A percentile compares a stretch with the other conserved stretches of the same genome.
These are phyloP conservation scores for Tetrapisispora phaffii DNA, from an alignment of 805 yeast species.

Conservation along the genomic window DNA sequence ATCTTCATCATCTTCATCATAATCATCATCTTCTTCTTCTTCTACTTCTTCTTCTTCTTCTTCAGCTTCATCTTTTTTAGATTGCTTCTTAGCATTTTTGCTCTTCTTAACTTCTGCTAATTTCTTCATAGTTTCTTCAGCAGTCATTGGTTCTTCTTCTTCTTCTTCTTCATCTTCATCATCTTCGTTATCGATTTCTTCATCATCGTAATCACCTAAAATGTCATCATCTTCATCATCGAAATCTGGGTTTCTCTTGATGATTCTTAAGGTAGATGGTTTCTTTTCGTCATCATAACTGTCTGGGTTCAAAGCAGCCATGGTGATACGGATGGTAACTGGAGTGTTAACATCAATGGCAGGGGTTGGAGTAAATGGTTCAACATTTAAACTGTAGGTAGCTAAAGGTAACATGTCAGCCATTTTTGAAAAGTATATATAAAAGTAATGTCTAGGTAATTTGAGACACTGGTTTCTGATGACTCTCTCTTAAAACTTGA, in stretches of 20 bases:
- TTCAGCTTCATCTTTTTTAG: conserved; percentile 39
- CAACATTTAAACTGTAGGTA: conserved; percentile 72
- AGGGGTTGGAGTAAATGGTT: conserved; percentile 80
- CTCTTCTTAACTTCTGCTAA: conserved; percentile 42
- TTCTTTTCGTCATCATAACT: conserved; percentile 63
- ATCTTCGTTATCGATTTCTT: conserved; percentile 37
- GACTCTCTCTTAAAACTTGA: too few relatives aligned
- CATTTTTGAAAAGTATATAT: conserved; percentile 34
- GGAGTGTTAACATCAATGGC: conserved; percentile 84
- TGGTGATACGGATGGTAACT: conserved; percentile 78
- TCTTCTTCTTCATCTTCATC: conserved; percentile 35
- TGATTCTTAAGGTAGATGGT: conserved; percentile 84
- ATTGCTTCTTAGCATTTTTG: conserved; percentile 37
- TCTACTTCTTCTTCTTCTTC: conserved; percentile 41
- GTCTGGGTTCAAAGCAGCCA: conserved; percentile 93
- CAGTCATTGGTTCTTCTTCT: conserved; percentile 35
- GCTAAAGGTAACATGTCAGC: conserved; percentile 73
- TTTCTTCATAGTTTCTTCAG: conserved; percentile 30
- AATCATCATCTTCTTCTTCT: conserved; percentile 44
- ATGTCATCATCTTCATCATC: conserved; percentile 38
- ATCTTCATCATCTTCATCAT: conserved; percentile 52
- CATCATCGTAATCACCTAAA: conserved; percentile 37
- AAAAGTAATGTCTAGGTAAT: not conserved
- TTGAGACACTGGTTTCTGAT: not conserved
- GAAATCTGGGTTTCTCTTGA: conserved; percentile 54